Evolutionary conservation across 257 asterid genomes (phyloP), one percentile per base, ranked within the genome.

Genomic region (Penstemon eatonii): DNA sequence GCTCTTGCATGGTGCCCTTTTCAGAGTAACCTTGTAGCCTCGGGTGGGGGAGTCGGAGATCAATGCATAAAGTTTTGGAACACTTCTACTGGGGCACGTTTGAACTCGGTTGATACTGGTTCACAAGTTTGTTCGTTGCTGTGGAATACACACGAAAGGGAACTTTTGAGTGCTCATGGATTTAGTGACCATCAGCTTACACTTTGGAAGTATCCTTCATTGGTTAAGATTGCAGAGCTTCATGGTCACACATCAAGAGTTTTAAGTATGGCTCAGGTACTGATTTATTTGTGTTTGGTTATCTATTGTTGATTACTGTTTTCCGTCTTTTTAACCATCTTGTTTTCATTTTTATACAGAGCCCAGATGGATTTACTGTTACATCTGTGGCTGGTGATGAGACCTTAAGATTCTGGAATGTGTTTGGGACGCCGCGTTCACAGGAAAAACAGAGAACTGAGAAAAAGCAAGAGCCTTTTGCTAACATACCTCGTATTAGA

Each of bases 121-220:
- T 85, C 88, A 10, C 86, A 82, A 67, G 85, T 85, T 40, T 71
- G 79, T 65, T 67, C 85, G 4, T 60, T 85, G 75, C 71, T 79
- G 8, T 85, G 90, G 90, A 82, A 70, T 71, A 54, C 67, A 9
- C 76, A 82, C 19, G 86, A 82, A 43, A 70, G 74, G 3, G 84
- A 82, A 64, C 41, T 85, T 61, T 56, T 85, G 54, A 85, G 90
- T 19, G 70, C 75, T 15, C 86, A 85, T 56, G 88, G 88, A 6
- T 76, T 73, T 55, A 56, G 38, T 13, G 76, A 73, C 5, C 61
- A 85, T 13, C 85, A 82, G 75, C 86, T 80, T 59, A 66, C 75
- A 10, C 86, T 85, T 8, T 82, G 90, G 90, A 85, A 78, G 66
- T 82, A 85, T 50, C 87, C 91, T 3, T 80, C 88, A 4, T 80